Base-by-base conservation (phyloP, 2,329 filamentous ascomycete species). In the Penicillium hordei region DNA sequence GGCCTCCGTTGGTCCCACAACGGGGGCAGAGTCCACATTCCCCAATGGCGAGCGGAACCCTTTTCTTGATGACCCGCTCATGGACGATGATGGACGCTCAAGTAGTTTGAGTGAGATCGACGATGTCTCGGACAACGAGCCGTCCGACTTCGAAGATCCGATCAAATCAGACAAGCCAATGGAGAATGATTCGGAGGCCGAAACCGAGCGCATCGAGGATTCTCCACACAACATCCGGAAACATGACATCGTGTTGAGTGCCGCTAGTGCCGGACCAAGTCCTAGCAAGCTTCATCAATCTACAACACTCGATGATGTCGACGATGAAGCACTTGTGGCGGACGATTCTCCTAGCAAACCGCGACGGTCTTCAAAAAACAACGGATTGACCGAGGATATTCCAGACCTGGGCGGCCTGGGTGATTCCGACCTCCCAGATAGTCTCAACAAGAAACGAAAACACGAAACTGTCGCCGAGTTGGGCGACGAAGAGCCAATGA, bases 41-140 rank as follows among this genome's bases (percentile, higher is more conserved):
- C 62, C 72, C 66, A 76, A 77, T 69, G 69, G 71, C 57, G 71
- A 73, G 52, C 67, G 70, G 42, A 69, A 71, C 62, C 62, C 72
- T 50, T 65, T 71, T 40, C 59, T 73, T 25, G 72, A 72, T 58
- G 83, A 84, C 63, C 67, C 70, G 52, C 65, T 76, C 59, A 72
- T 75, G 66, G 86, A 57, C n/a, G 55, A 87, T 68, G 90, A 89
- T 72, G 87, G 86, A 72, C 82, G 89, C 52, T 97, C 93, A 39
- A 97, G 93, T 75, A 94, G 92, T 69, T 82, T 97, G 67, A 97
- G 91, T 78, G 93, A 97, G 68, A 90, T 96, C 56, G 92, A 93
- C 70, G 90, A 96, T 68, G 87, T 90, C 61, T 83, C 81, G 43
- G 88, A 90, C 51, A 86, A 89, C 62, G 88, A 83, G 48, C 76